Evolutionary conservation across 2,329 filamentous ascomycete genomes (phyloP).

Genomic region (Hypoxylon sp.): DNA sequence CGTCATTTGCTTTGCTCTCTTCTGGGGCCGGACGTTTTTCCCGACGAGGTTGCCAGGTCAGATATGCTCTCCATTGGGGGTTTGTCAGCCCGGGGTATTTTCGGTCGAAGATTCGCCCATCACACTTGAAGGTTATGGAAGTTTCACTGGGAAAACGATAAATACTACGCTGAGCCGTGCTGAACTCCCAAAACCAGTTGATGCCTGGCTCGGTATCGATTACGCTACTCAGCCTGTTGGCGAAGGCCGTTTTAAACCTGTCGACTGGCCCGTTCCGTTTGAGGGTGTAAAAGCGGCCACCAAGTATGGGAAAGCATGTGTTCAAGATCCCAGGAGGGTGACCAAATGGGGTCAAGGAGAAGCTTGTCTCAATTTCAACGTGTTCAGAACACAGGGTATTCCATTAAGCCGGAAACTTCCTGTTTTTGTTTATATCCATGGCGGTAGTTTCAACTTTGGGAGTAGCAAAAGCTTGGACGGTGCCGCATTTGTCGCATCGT

Average conservation of each 20-base stretch:
- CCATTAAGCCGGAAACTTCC: constrained; percentile 57
- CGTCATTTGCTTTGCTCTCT: constrained; percentile 37
- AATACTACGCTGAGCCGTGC: constrained; percentile 55
- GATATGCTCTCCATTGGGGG: constrained; percentile 30
- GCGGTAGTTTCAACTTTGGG: constrained; percentile 56
- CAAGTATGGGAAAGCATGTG: constrained; percentile 60
- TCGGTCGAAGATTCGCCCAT: constrained; percentile 32
- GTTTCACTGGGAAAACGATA: constrained; percentile 58
- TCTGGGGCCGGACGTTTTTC: constrained; percentile 36
- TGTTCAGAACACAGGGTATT: constrained; percentile 56
- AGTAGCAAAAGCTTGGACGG: constrained; percentile 57
- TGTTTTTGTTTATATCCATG: constrained; percentile 60
- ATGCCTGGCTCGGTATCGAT: constrained; percentile 65
- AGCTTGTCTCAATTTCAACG: constrained; percentile 60
- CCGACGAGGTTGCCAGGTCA: constrained; percentile 28
- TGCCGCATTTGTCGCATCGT: constrained; percentile 51
- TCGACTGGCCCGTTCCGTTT: constrained; percentile 60
- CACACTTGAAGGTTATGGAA: constrained; percentile 58
- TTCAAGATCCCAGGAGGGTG: constrained; percentile 56
- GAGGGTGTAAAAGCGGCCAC: constrained; percentile 58
- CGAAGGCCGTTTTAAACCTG: constrained; percentile 58
- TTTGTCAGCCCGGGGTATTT: constrained; percentile 18
- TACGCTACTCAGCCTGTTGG: constrained; percentile 61
- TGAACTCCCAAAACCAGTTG: constrained; percentile 55
- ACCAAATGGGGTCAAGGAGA: constrained; percentile 52